Conservation (phyloP, 2,329 filamentous ascomycete species). For the Arthroderma uncinatum region DNA sequence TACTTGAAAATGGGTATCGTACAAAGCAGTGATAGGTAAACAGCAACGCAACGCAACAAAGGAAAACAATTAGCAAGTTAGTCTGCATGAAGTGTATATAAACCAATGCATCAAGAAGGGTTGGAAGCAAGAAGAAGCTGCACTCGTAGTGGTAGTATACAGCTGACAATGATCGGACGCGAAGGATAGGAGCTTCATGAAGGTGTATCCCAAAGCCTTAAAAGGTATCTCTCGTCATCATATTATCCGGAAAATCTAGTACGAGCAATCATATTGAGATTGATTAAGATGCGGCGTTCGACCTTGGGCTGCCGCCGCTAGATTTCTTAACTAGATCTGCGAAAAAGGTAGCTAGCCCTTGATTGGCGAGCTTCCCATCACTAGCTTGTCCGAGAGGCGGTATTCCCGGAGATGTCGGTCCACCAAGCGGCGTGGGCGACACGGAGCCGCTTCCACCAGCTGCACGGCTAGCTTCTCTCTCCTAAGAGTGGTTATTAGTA, state of each 20-base stretch:
- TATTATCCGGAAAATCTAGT: not conserved
- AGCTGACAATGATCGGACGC: not conserved
- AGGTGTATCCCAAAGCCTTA: too few relatives aligned
- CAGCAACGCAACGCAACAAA: not conserved
- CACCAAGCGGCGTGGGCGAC: conserved; percentile 21
- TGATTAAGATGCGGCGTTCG: conserved; percentile 22
- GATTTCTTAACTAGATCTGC: conserved; percentile 47
- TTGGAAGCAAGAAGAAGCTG: not conserved
- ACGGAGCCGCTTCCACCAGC: conserved; percentile 26
- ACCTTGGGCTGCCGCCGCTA: conserved; percentile 26
- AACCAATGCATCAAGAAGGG: not conserved
- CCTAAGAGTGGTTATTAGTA: conserved; percentile 21
- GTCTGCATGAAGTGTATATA: not conserved
- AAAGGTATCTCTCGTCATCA: not conserved
- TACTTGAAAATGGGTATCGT: conserved; percentile 6
- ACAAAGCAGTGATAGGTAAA: conserved; percentile 3
- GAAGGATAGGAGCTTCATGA: too few relatives aligned
- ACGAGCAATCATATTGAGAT: not conserved
- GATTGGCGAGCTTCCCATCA: conserved; percentile 45
- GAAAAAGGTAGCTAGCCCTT: conserved; percentile 51
- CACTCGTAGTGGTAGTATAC: not conserved
- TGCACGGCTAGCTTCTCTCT: conserved; percentile 34
- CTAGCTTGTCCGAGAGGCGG: conserved; percentile 21
- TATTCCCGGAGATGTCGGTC: conserved; percentile 10
- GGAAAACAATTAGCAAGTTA: not conserved